These are phyloP conservation scores for Pluteus cervinus DNA, from an alignment of 768 basidiomycete species.

Conservation along the genomic window DNA sequence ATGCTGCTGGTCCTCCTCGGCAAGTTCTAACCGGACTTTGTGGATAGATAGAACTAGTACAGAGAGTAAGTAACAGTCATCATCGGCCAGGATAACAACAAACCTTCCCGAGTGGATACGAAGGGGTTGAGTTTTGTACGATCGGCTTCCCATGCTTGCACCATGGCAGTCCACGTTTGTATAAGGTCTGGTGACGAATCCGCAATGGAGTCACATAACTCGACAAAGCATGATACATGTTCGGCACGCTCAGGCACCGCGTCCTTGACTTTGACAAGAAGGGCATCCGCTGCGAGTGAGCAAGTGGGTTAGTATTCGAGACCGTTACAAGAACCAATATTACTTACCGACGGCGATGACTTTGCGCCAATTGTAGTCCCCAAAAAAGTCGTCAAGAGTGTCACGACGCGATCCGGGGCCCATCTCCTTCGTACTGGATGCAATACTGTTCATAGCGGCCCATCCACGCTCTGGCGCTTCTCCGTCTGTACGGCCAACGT, in stretches of 20 bases:
- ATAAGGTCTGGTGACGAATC: not conserved
- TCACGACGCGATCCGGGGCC: slow-evolving; percentile 11
- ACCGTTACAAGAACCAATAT: too few species aligned
- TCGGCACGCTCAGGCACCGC: slow-evolving; percentile 1
- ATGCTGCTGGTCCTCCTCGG: slow-evolving; percentile 15
- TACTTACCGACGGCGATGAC: slow-evolving; percentile 8
- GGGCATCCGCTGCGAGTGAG: slow-evolving; percentile 3
- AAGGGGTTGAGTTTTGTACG: slow-evolving; percentile 14
- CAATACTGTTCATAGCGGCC: slow-evolving; percentile 4
- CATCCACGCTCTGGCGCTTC: slow-evolving; percentile 17
- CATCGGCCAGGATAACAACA: too few species aligned
- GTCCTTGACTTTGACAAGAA: slow-evolving; percentile 10
- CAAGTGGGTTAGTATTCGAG: not conserved
- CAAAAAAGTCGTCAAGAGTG: slow-evolving; percentile 11
- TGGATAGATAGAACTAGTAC: slow-evolving; percentile 9
- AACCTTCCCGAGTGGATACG: slow-evolving; percentile 3
- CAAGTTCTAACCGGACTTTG: slow-evolving; percentile 16
- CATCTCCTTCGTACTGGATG: slow-evolving; percentile 12
- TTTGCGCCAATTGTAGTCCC: slow-evolving; percentile 10
- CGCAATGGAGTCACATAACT: slow-evolving; percentile 10
- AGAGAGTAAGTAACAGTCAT: not conserved
- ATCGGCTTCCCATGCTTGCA: slow-evolving; percentile 18
- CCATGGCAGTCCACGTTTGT: slow-evolving; percentile 12
- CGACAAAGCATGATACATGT: slow-evolving; percentile 8
- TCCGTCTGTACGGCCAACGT: slow-evolving; percentile 23